Evolutionary conservation across 768 basidiomycete species (phyloP), one percentile per base, ranked within the genome.

Genomic region (Rhizopogon roseolus): DNA sequence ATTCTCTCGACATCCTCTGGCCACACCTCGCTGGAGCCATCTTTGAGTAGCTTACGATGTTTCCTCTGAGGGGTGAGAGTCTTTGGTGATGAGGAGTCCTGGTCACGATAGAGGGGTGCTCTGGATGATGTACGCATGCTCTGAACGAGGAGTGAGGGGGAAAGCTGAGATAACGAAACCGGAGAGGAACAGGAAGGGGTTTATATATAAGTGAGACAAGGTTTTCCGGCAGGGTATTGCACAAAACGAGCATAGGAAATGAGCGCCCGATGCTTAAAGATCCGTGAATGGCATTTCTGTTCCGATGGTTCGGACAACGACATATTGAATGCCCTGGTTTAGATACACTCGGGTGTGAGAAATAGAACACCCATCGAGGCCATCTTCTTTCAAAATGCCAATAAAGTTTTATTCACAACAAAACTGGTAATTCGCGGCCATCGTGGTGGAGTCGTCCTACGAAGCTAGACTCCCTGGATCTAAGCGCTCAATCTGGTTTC

Each of bases 11-110:
- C 78, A 52, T 74, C 69, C 67, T 90, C 87, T 49, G 90, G 89
- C 90, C 90, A 92, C 49, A 92, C 90, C 60, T 90, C 89, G 63
- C 71, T 73, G 38, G 78, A 76, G 63, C 89, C 89, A 60, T 91
- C 88, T 66, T 90, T 91, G 70, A 92, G 76, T 57, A 91, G 85
- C 68, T 91, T 92, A 62, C 86, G 78, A 71, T 91, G 89, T 60
- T 90, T 90, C 53, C 89, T 79, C 66, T 86, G 85, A 17, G 89
- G 88, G 1, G 87, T 91, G 56, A 68, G 68, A 39, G 62, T 64
- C 45, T 62, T 69, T 8, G 16, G 27, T 16, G 54, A 4, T 5
- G 58, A 36, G 0, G 44, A 0, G 19, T 68, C 67, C 0, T 57
- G 7, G 46, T 68, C 67, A 54, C 63, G 61, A 4, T 57, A 28